Percentiles rank a stretch among this genome's conserved stretches.
Evolutionary conservation across 495 filamentous ascomycete species (phyloP).

Genomic region (Cercophora samala): DNA sequence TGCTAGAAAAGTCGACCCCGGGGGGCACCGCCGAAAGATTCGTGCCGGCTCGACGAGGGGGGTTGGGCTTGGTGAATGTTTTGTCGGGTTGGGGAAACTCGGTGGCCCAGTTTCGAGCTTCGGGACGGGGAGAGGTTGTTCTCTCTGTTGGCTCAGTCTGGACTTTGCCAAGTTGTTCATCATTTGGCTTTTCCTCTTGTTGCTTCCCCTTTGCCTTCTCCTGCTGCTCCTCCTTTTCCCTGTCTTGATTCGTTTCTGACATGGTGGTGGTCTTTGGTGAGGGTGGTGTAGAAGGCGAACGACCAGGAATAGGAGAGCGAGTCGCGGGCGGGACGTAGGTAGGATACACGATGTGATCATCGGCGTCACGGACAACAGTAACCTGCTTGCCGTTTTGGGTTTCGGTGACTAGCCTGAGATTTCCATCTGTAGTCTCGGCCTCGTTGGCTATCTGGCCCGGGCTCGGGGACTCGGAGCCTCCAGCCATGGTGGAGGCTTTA

Average conservation of each 20-base stretch:
- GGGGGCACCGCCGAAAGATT: not conserved
- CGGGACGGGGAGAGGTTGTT: not conserved
- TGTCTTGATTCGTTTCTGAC: not conserved
- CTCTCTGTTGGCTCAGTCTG: slow-evolving; percentile 9
- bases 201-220: not conserved
- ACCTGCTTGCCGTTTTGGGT: slow-evolving; percentile 22
- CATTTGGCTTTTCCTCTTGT: not conserved
- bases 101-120: not conserved
- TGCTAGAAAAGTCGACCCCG: not conserved
- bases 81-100: not conserved
- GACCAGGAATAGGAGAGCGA: slow-evolving; percentile 23
- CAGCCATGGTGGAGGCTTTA: not conserved
- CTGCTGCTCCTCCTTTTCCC: not conserved
- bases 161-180: slow-evolving; percentile 11
- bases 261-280: slow-evolving; percentile 1
- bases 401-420: slow-evolving; percentile 25
- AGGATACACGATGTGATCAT: slow-evolving; percentile 38
- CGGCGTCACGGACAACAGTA: slow-evolving; percentile 31
- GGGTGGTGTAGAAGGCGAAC: not conserved
- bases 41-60: not conserved
- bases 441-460: not conserved
- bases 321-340: slow-evolving; percentile 38
- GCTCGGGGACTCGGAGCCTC: not conserved
- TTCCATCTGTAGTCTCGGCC: slow-evolving; percentile 4
- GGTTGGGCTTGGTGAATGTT: not conserved